These are phyloP conservation scores for Tylopilus sp. DNA, from an alignment of 768 basidiomycete genomes.

Conservation along the genomic window DNA sequence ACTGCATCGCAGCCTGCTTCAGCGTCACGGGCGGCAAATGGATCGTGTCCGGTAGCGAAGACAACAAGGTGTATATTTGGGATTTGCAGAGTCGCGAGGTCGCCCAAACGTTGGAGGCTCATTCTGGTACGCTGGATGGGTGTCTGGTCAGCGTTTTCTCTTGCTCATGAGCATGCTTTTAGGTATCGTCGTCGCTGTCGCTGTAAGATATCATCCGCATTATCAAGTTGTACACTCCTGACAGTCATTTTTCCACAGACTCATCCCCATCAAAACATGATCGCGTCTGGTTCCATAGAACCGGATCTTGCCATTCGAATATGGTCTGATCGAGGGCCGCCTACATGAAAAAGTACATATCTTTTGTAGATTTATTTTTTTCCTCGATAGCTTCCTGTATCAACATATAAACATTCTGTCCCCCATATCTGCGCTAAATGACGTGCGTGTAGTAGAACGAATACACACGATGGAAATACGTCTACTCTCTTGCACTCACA, in stretches of 20 bases:
- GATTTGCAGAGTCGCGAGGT: constrained; percentile 86
- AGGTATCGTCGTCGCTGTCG: constrained; percentile 72
- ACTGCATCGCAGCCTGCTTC: constrained; percentile 81
- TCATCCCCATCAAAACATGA: constrained; percentile 82
- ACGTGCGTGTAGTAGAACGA: constrained; percentile 10
- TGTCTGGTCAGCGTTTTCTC: not conserved
- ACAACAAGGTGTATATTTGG: constrained; percentile 87
- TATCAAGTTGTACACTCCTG: not conserved
- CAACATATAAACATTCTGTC: constrained; percentile 2
- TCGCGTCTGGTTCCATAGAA: constrained; percentile 85
- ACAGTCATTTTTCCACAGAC: constrained; percentile 45
- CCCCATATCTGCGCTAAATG: constrained; percentile 4
- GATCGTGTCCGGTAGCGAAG: constrained; percentile 91
- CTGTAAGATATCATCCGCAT: constrained; percentile 51
- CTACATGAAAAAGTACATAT: constrained; percentile 7
- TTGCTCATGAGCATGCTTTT: constrained; percentile 6
- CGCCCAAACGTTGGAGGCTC: constrained; percentile 75
- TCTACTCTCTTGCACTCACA: constrained; percentile 22
- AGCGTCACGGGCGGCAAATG: constrained; percentile 83
- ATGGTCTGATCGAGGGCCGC: constrained; percentile 59
- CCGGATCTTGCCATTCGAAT: constrained; percentile 78
- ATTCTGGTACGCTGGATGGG: constrained; percentile 51
- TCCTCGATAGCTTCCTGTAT: constrained; percentile 1
- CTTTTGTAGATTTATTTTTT: not conserved
- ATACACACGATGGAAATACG: constrained; percentile 13